Evolutionary conservation across 2,329 filamentous ascomycete species (phyloP), one percentile per base, ranked within the genome.

Genomic region (Fusarium pilosicola): DNA sequence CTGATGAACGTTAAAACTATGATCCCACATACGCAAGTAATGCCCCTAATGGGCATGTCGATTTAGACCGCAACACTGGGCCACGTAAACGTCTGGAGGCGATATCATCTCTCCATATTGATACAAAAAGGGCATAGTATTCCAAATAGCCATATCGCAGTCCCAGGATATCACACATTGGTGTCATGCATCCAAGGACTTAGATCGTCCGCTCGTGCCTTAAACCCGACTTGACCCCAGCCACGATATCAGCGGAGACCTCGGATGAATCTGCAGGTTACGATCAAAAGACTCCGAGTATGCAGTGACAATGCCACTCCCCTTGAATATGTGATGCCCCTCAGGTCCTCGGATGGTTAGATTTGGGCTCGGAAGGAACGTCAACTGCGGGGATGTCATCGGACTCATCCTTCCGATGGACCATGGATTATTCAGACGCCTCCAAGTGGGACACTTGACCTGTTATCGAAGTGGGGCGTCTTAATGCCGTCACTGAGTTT

Each of bases 81-180:
- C 17, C n/a, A 1, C 11, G n/a, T 51, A 13, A 24, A n/a, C 7
- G 17, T 5, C 22, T 22, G 3, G 24, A 34, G 8, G 6, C 13
- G 12, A 14, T 20, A 5, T 24, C 11, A 12, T 17, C 8, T 3
- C 5, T 22, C 9, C 6, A 8, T 2, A 4, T 24, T 2, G 9
- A 22, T 26, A 26, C 13, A 6, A 7, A 12, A 30, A 15, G 20
- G 1, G 17, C 17, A 0, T 4, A 9, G 5, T 17, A 24, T 20
- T 36, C 5, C 1, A 54, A 38, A 22, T 28, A 36, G n/a, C 6
- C 6, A 17, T 5, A 9, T 15, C 4, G 0, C 5, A 9, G 6
- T 22, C n/a, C 17, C 10, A 9, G 24, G 6, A 8, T 26, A 36
- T 12, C 10, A 7, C 2, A 22, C 0, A 6, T 4, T 14, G 7